Percentiles rank a stretch among this genome's conserved stretches.
phyloP scores from a whole-genome alignment of 176 grass and related monocot genomes.

The Tuctoria greenei region DNA sequence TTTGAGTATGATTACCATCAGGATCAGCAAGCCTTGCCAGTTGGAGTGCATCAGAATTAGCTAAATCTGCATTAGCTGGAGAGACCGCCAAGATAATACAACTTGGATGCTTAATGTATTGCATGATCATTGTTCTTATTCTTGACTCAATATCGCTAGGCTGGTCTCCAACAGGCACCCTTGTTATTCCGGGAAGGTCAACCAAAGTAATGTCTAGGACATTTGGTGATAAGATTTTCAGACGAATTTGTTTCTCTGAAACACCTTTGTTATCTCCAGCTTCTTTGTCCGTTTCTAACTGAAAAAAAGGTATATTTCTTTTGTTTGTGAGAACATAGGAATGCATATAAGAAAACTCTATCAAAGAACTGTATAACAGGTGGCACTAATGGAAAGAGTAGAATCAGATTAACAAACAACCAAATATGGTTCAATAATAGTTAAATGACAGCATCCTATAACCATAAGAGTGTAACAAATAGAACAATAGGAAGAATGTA shows the following conservation, averaged over 20 bases:
- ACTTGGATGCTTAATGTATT: constrained; percentile 85
- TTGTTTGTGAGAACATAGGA: constrained; percentile 29
- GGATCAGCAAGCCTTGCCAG: constrained; percentile 90
- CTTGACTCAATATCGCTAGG: constrained; percentile 86
- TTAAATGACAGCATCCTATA: background rate
- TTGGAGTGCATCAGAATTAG: constrained; percentile 93
- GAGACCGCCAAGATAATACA: constrained; percentile 95
- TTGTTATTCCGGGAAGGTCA: constrained; percentile 90
- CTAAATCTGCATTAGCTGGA: constrained; percentile 90
- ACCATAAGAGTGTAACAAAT: constrained; percentile 1
- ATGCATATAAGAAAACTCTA: constrained; percentile 15
- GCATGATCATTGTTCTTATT: constrained; percentile 85
- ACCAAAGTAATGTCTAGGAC: constrained; percentile 94
- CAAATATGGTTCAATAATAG: background rate
- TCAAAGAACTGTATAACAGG: constrained; percentile 8
- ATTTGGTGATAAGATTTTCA: constrained; percentile 91
- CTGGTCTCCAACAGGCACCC: constrained; percentile 93
- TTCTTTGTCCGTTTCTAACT: constrained; percentile 92
- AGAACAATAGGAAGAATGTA: constrained; percentile 14
- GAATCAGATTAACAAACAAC: background rate
- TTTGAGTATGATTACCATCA: constrained; percentile 61
- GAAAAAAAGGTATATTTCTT: constrained; percentile 34
- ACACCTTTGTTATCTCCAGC: constrained; percentile 79
- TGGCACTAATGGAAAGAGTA: constrained; percentile 3
- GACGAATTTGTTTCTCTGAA: constrained; percentile 84